Evolutionary conservation across 768 basidiomycete genomes (phyloP), one percentile per base, ranked within the genome.

Genomic region (Dioszegia crocea): DNA sequence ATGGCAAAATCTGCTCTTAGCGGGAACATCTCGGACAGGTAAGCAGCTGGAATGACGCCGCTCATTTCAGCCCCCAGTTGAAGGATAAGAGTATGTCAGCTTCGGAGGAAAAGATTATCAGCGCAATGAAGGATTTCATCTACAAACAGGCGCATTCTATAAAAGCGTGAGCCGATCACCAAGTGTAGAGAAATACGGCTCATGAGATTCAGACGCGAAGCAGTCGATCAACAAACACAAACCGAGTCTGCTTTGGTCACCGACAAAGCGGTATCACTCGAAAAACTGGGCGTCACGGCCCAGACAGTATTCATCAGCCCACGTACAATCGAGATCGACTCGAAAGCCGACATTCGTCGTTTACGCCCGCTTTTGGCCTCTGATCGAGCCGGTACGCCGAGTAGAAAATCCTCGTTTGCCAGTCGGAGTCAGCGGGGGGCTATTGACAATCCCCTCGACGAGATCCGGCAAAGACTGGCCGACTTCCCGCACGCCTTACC

Each of bases 61-160:
- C 43, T 58, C 30, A 57, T 6, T 2, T 1, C 51, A 66, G 60
- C 23, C 31, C 45, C 1, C 30, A 30, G 2, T 50, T 70, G 6
- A 57, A 54, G 43, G 68, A 70, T 24, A 70, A 94, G 21, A 94
- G 92, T 0, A 89, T 96, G 86, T 86, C 85, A 0, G 60, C 82
- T 0, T 79, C 80, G 24, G 94, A 97, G 70, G 94, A 97, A 75
- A 81, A 79, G 56, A 97, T 98, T 74, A 79, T 99, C 21, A 79
- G 85, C n/a, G 85, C 89, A 0, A 85, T 99, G 85, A 81, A 87
- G 21, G 91, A 94, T 61, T 91, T 94, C 70, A 86, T 90, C 43
- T 75, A 88, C 50, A 92, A 91, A 71, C 81, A 93, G 8, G 88
- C 91, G 0, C 84, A 85, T 61, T 85, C 87, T 1, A 84, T 84